Base-by-base conservation (phyloP, 2,329 filamentous ascomycete species). In the Fusarium albosuccineum region DNA sequence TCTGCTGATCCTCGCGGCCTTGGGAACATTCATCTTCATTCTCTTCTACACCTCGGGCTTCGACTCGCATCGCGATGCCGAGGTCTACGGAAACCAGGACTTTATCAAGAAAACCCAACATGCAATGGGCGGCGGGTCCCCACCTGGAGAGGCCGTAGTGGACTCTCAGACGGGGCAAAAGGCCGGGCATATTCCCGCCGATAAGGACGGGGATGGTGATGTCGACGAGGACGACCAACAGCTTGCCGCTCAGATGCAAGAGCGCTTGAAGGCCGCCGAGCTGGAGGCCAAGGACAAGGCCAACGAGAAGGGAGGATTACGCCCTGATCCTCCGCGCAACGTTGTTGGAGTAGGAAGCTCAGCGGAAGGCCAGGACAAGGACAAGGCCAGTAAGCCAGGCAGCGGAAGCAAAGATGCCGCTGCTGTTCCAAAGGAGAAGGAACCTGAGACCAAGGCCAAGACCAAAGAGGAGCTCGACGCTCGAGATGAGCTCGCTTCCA, bases 11-110 rank as follows among this genome's bases (percentile, higher is more conserved):
- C 82, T 94, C 73, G 82, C 90, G 58, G 83, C 89, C 57, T 70
- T 94, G 70, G 83, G 89, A 68, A 82, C 87, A 61, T 79, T 95
- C 62, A 80, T 95, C 70, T 84, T 90, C 45, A 81, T 91, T 56
- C 82, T 97, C 70, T 93, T 95, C 82, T 90, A 93, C 76, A 91
- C 90, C 17, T 86, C 85, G n/a, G 85, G 84, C 49, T 81, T 86
- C 53, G 83, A 85, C 59, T 81, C 85, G 50, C 82, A 83, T 34
- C 77, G 81, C 63, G 81, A 82, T 48, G 83, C 79, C 42, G 83
- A 85, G 71, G 70, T 73, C 30, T 77, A 74, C 51, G 78, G 80
- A 36, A 71, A 83, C 3, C 80, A 83, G 42, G 87, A 87, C 71
- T 90, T 90, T 70, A 89, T 89, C 79, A 80, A 83, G 64, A 87